These are phyloP conservation scores for Candida dajiaensis DNA, from an alignment of 805 yeast species.

Conservation along the genomic window DNA sequence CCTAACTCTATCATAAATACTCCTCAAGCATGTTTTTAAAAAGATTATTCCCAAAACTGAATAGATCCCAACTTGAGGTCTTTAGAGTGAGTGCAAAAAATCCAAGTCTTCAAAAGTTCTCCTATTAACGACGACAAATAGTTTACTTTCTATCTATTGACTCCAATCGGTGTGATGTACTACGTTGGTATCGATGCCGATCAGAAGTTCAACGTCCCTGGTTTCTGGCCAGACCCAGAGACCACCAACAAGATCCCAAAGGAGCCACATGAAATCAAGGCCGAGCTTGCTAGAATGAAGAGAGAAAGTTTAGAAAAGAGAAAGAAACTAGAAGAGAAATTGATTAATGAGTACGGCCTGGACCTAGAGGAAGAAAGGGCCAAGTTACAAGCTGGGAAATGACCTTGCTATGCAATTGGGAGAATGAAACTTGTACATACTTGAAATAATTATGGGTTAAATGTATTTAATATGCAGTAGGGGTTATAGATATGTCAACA, in stretches of 20 bases:
- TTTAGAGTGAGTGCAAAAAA: constrained; percentile 7
- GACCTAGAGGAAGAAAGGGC: constrained; percentile 41
- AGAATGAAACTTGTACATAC: constrained; percentile 1
- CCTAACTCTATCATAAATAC: not conserved
- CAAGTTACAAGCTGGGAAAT: constrained; percentile 23
- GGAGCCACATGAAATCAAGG: constrained; percentile 86
- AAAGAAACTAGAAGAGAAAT: constrained; percentile 63
- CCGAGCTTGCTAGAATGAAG: constrained; percentile 84
- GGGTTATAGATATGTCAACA: not conserved
- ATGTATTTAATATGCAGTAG: not conserved
- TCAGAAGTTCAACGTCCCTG: constrained; percentile 81
- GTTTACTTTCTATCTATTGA: constrained; percentile 78
- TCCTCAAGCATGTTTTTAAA: not conserved
- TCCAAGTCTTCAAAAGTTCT: not conserved
- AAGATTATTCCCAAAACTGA: not conserved
- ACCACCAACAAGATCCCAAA: constrained; percentile 88
- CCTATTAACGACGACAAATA: no score
- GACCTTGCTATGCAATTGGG: not conserved
- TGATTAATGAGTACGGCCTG: constrained; percentile 60
- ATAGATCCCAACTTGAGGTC: constrained; percentile 11
- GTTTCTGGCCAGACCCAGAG: constrained; percentile 96
- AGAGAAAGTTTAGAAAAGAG: constrained; percentile 71
- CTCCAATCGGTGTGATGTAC: constrained; percentile 90
- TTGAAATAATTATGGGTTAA: not conserved
- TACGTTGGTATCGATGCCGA: constrained; percentile 90